Conservation (phyloP, 176 grass and related monocot species). For the Aegilops umbellulata region DNA sequence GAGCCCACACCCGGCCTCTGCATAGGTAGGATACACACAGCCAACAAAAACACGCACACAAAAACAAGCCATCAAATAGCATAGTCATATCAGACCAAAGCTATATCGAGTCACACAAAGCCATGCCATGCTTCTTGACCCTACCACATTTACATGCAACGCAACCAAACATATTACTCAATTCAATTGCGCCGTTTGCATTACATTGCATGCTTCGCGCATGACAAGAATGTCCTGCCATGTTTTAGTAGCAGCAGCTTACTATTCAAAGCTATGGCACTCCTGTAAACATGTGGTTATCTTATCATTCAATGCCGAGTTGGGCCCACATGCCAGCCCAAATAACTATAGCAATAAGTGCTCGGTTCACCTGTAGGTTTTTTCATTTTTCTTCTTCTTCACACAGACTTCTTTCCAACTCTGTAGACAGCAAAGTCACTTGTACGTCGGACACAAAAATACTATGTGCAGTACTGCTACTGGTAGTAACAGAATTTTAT, state of each 20-base stretch:
- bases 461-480: too few relatives aligned
- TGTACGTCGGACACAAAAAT: background rate
- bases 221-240: background rate
- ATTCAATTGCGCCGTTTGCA: too few relatives aligned
- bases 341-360: background rate
- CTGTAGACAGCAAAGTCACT: background rate
- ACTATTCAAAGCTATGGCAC: background rate
- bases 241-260: background rate
- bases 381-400: background rate
- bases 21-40: too few relatives aligned
- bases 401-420: background rate
- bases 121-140: background rate
- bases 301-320: background rate
- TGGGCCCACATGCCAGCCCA: background rate
- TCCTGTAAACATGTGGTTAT: background rate
- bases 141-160: background rate
- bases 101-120: too few relatives aligned
- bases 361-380: background rate
- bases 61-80: too few relatives aligned
- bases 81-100: too few relatives aligned
- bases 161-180: background rate
- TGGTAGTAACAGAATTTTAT: background rate
- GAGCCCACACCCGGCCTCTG: too few relatives aligned
- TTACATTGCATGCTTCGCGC: too few relatives aligned
- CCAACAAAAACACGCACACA: too few relatives aligned